phyloP scores from a whole-genome alignment of 2,329 filamentous ascomycete species.

The Aspergillus versicolor region DNA sequence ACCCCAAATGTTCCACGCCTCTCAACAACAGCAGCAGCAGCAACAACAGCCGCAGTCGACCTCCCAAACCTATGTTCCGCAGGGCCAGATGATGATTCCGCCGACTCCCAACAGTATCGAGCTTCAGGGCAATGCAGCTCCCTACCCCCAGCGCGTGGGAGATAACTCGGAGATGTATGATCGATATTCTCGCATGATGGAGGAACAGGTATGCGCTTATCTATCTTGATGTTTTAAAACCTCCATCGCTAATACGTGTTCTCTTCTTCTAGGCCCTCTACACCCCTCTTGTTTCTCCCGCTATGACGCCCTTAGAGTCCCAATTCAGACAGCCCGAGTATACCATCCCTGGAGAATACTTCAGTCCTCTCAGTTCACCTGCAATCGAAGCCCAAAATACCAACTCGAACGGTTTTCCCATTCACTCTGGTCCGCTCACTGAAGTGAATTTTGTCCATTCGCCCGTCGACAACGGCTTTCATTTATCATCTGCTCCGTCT shows the following conservation, averaged over 20 bases:
- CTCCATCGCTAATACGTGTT: conserved; percentile 18
- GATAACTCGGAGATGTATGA: conserved; percentile 45
- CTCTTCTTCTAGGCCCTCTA: conserved; percentile 42
- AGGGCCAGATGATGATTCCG: conserved; percentile 40
- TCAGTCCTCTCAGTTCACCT: conserved; percentile 51
- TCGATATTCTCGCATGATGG: conserved; percentile 42
- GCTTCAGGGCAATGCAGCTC: conserved; percentile 44
- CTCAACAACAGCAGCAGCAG: conserved; percentile 25
- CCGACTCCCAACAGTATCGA: conserved; percentile 52
- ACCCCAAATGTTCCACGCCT: conserved; percentile 20
- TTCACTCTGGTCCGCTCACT: conserved; percentile 34
- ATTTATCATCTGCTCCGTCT: conserved; percentile 30
- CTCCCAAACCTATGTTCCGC: conserved; percentile 29
- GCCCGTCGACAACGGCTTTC: conserved; percentile 39
- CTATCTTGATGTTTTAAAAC: background rate
- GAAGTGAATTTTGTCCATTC: conserved; percentile 45
- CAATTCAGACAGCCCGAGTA: conserved; percentile 50
- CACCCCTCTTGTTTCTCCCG: conserved; percentile 51
- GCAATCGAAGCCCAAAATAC: conserved; percentile 49
- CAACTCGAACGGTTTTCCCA: conserved; percentile 35
- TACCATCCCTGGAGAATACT: conserved; percentile 49
- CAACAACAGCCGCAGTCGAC: conserved; percentile 26
- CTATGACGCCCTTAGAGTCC: conserved; percentile 50
- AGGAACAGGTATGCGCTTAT: conserved; percentile 42
- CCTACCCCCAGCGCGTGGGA: conserved; percentile 42